Evolutionary conservation across 768 basidiomycete species (phyloP), one percentile per base, ranked within the genome.

Genomic region (Tephrocybe sp.): DNA sequence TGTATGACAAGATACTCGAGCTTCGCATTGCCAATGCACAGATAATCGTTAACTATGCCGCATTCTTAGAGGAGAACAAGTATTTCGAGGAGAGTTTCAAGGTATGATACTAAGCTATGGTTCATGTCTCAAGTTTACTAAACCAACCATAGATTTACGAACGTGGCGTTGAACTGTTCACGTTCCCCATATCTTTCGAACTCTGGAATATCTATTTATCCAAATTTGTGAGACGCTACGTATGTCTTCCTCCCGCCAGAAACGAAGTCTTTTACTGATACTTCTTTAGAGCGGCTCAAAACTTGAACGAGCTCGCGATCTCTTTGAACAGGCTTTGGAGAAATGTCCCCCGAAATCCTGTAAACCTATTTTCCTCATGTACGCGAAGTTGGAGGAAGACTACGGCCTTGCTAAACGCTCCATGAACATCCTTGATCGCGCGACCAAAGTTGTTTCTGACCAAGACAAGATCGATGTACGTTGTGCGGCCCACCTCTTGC

Each of bases 61-160:
- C 89, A 4, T 99, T 98, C 78, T 71, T 99, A 42, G 96, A 98
- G 65, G 96, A 98, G 65, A 96, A 98, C 70, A 83, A 93, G 59
- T 99, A 98, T 70, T 99, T 89, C 69, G 97, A 99, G 60, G 97
- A 98, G 62, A 92, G 92, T 67, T 99, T 98, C 83, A 97, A 94
- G 80, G 91, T 87, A 60, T 34, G 65, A 52, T 32, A 43, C 32
- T 16, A 13, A 40, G 41, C 4, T 5, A n/a, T 42, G 11, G 5
- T 12, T 52, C n/a, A n/a, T 39, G 13, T 35, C 17, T 17, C 26
- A 26, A 26, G 26, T 50, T 64, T 36, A 30, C 36, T 50, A 41
- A 43, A 11, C 30, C 10, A 19, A 9, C 17, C 12, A 63, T 56
- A 90, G 89, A 88, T 96, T 20, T 99, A 98, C 65, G 97, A 98